phyloP scores from a whole-genome alignment of 1,284 basidiomycete genomes.

The Cryptococcus sp. region DNA sequence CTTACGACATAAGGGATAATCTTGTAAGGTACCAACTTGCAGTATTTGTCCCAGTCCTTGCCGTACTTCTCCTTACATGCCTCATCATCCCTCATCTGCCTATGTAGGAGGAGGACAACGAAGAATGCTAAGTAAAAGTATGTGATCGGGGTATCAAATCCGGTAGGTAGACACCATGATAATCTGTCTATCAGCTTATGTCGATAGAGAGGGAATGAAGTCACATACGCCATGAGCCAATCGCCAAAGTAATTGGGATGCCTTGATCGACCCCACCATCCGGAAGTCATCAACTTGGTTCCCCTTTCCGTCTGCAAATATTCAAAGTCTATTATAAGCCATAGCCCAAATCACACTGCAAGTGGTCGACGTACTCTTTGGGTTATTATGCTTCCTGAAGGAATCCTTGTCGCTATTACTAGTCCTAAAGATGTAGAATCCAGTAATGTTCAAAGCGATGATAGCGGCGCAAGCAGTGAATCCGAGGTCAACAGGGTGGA shows the following conservation, averaged over 20 bases:
- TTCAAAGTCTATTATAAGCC: constrained; percentile 55
- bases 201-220: neutral
- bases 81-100: constrained; percentile 88
- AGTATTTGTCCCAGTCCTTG: constrained; percentile 85
- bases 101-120: constrained; percentile 80
- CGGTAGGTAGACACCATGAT: constrained; percentile 87
- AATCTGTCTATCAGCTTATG: constrained; percentile 45
- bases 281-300: constrained; percentile 84
- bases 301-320: constrained; percentile 82
- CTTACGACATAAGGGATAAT: constrained; percentile 75
- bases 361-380: constrained; percentile 60
- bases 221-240: constrained; percentile 49
- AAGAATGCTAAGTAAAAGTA: constrained; percentile 96
- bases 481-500: constrained; percentile 76
- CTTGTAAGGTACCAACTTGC: constrained; percentile 73
- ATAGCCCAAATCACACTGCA: neutral
- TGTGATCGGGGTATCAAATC: constrained; percentile 84
- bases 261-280: constrained; percentile 94
- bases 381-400: constrained; percentile 89
- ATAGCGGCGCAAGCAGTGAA: constrained; percentile 60
- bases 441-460: constrained; percentile 64
- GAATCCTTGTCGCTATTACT: constrained; percentile 94
- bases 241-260: constrained; percentile 85
- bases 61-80: constrained; percentile 82
- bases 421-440: constrained; percentile 87